Percentiles rank a stretch among this genome's conserved stretches.
Conservation (phyloP, 2,329 filamentous ascomycete species). For the Fusarium sacchari region DNA sequence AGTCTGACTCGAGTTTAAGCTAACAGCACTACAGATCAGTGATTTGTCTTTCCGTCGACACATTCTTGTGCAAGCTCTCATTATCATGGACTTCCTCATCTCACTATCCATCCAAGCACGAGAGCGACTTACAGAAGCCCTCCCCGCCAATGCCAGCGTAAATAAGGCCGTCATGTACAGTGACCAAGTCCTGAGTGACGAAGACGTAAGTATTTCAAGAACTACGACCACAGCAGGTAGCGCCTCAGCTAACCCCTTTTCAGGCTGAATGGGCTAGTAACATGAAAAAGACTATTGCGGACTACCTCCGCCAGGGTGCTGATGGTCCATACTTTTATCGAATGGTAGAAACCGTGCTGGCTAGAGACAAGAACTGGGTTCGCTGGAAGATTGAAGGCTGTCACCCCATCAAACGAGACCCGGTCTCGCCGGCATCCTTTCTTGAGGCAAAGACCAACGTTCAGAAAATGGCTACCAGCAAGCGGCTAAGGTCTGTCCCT, state of each 20-base stretch:
- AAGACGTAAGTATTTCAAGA: conserved; percentile 72
- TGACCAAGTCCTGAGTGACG: conserved; percentile 76
- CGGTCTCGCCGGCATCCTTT: conserved; percentile 76
- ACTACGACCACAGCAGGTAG: neutral
- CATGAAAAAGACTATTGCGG: conserved; percentile 81
- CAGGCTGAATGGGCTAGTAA: conserved; percentile 84
- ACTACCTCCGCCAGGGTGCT: conserved; percentile 80
- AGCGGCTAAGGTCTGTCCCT: conserved; percentile 73
- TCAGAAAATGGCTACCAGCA: conserved; percentile 73
- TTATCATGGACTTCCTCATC: conserved; percentile 94
- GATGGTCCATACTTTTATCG: conserved; percentile 95
- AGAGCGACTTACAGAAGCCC: conserved; percentile 63
- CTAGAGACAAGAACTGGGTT: conserved; percentile 98
- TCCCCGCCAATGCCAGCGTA: conserved; percentile 70
- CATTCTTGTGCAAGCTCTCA: conserved; percentile 93
- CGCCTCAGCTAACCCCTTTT: conserved; percentile 12
- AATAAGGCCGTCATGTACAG: conserved; percentile 91
- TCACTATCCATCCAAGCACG: conserved; percentile 86
- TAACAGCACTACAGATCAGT: conserved; percentile 68
- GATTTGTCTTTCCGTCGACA: conserved; percentile 95
- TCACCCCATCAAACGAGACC: conserved; percentile 81
- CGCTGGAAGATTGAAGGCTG: conserved; percentile 98
- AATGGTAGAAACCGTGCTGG: conserved; percentile 96
- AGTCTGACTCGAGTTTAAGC: neutral
- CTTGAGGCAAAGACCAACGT: conserved; percentile 73